Base-by-base conservation (phyloP, 225 moss, liverwort and hornwort genomes). In the Sphagnum contortum region DNA sequence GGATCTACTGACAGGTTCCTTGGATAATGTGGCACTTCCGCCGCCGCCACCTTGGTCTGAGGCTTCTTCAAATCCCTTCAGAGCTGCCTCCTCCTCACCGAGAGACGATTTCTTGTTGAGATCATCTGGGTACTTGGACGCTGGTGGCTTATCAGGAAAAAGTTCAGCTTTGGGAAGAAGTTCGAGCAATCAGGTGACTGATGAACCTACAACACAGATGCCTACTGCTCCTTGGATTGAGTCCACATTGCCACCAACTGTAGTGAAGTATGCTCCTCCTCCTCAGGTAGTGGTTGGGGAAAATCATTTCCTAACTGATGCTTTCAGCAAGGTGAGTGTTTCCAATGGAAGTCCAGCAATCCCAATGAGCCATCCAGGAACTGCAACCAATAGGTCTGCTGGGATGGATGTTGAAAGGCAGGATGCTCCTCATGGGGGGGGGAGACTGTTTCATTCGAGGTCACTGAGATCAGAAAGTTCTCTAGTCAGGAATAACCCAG, bases 1-100 rank as follows among this genome's bases (percentile, higher is more conserved):
- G 44, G 83, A 83, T 68, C 63, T 83, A 53, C 77, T 83, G 56
- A 83, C 83, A 56, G 79, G 75, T n/a, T 45, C 64, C 60, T 59
- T 74, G 56, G 69, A 48, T 3, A 68, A 67, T 60, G 61, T 67
- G 59, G 8, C 60, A 12, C 69, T 51, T 55, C 44, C 69, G 56
- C 55, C 5, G 49, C 44, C 65, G 12, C 72, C 49, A 51, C 44
- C 69, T 65, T 49, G 4, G 55, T 49, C 65, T 65, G 29, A 29
- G 29, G 68, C 12, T 58, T 4, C 57, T 14, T 55, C 52, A 47
- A 74, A 70, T 54, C 67, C 77, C 52, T 70, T 69, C 49, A 52
- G 55, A 63, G 49, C 29, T 48, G 59, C 60, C 69, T 59, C 69
- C 77, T 64, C 60, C 49, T 56, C 49, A 50, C n/a, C 64, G 59